Evolutionary conservation across 2,329 filamentous ascomycete genomes (phyloP).

Genomic region (Trichoderma cornu-damae): DNA sequence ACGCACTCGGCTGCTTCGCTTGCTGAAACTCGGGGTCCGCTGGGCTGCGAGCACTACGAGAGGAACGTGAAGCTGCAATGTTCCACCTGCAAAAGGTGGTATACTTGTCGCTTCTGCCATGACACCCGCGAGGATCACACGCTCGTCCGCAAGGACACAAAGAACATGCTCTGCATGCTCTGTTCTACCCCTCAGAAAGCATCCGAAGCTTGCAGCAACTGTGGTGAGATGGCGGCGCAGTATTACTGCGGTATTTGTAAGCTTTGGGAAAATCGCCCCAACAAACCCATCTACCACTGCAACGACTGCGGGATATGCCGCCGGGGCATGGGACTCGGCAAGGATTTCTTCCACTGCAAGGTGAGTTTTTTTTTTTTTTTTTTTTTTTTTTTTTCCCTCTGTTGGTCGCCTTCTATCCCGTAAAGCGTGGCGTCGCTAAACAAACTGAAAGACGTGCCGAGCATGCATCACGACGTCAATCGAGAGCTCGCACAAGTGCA

Average conservation of each 20-base stretch:
- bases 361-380: conserved; percentile 40
- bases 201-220: conserved; percentile 70
- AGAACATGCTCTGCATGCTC: conserved; percentile 96
- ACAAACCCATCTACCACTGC: conserved; percentile 93
- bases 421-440: not conserved
- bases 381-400: not conserved
- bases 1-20: conserved; percentile 22
- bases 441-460: conserved; percentile 63
- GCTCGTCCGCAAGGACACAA: conserved; percentile 75
- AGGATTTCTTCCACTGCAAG: conserved; percentile 98
- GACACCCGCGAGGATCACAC: conserved; percentile 75
- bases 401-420: too few relatives aligned
- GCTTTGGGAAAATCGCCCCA: conserved; percentile 89
- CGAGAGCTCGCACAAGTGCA: conserved; percentile 81
- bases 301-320: conserved; percentile 93
- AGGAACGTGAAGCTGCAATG: conserved; percentile 96
- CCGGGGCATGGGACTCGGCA: conserved; percentile 82
- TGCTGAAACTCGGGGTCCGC: conserved; percentile 38
- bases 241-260: conserved; percentile 96
- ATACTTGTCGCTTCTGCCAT: conserved; percentile 92
- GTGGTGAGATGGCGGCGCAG: conserved; percentile 70
- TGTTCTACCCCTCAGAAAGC: conserved; percentile 82
- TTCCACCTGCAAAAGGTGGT: conserved; percentile 83
- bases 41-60: conserved; percentile 90
- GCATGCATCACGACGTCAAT: conserved; percentile 91